A percentile compares a stretch with the other conserved stretches of the same genome.
Evolutionary conservation across 345 rosid genomes (phyloP).

Genomic region (Lenwebbia sp.): DNA sequence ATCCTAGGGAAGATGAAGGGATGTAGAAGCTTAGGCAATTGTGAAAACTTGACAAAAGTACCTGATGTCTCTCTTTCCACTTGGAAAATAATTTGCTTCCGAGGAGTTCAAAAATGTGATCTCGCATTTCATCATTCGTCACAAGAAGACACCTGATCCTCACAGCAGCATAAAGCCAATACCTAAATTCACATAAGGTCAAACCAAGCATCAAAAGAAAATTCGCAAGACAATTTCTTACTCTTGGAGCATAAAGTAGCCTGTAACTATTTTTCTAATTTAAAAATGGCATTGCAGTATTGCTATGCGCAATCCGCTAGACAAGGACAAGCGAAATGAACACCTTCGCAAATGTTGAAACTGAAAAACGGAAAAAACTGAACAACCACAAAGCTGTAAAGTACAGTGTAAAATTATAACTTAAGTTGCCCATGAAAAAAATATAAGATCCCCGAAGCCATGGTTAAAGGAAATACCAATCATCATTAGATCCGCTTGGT

Average conservation of each 20-base stretch:
- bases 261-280: neutral
- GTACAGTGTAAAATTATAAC: neutral
- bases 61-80: conserved; percentile 94
- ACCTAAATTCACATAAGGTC: conserved; percentile 25
- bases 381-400: neutral
- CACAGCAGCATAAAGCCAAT: conserved; percentile 85
- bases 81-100: conserved; percentile 58
- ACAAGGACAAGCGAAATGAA: neutral
- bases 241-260: neutral
- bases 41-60: neutral
- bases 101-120: conserved; percentile 80
- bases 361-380: neutral
- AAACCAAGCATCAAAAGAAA: neutral
- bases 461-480: conserved; percentile 34
- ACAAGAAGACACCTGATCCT: conserved; percentile 70
- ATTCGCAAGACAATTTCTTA: neutral
- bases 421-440: neutral
- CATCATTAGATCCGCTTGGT: conserved; percentile 90
- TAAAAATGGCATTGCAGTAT: neutral
- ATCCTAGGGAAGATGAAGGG: neutral
- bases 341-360: neutral
- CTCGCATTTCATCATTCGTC: conserved; percentile 94
- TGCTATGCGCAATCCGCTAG: neutral
- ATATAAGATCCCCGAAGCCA: neutral
- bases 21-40: neutral